Base-by-base conservation (phyloP, 345 rosid genomes). In the Hevea brasiliensis region DNA sequence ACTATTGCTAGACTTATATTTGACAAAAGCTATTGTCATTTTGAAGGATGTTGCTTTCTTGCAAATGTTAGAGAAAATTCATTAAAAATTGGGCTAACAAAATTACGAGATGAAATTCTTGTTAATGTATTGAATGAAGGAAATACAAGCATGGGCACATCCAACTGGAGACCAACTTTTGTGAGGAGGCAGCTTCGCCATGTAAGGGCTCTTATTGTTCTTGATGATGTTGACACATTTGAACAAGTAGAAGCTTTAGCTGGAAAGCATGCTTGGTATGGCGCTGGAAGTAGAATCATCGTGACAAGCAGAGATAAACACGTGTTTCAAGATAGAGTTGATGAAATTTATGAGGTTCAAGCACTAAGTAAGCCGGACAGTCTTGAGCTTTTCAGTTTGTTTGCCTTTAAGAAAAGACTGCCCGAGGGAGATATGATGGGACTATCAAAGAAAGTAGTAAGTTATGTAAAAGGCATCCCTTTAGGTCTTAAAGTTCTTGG, bases 141-240 rank as follows among this genome's bases (percentile, higher is more conserved):
- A 40, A 3, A 40, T 40, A 40, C 7, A 7, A 40, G 42, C 42
- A 40, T 40, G 42, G 24, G 37, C 26, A 62, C 9, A 3, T 20
- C 11, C 21, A 61, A 77, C 26, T 45, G 45, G 41, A 74, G 81
- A 47, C 55, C 74, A 48, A 70, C 50, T 17, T 61, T 41, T 3
- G 8, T 42, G 0, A 67, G 44, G 64, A 40, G 53, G 13, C 70
- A 66, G 26, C 72, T 76, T 45, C 37, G 70, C 18, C 24, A 45
- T n/a, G 73, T 54, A 27, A 76, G 64, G 32, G 77, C 76, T 60
- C 72, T 83, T 13, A 18, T 83, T n/a, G 72, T 83, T 61, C 73
- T 75, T 24, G 69, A 68, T 40, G 78, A 75, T 68, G 78, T 75
- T 2, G n/a, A 61, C 68, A 42, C 51, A n/a, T 42, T 18, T 0